Conservation (phyloP, 2,329 filamentous ascomycete genomes). For the Fusarium anguioides region DNA sequence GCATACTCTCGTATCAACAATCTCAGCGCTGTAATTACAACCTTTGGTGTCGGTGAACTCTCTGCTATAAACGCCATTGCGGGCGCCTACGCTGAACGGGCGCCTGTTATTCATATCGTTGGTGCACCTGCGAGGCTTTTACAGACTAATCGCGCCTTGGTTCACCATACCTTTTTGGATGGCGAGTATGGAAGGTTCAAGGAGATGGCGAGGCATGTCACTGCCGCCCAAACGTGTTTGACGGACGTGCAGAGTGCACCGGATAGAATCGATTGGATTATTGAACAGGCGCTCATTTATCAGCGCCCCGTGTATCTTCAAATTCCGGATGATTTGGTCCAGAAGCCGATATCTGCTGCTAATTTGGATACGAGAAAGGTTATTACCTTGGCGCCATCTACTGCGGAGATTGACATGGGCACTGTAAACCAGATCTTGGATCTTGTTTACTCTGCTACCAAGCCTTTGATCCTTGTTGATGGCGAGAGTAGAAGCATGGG, state of each 20-base stretch:
- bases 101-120: slow-evolving; percentile 12
- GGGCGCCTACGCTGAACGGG: slow-evolving; percentile 7
- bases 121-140: neutral
- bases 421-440: neutral
- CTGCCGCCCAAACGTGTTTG: slow-evolving; percentile 9
- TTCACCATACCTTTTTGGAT: slow-evolving; percentile 14
- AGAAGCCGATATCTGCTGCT: neutral
- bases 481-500: slow-evolving; percentile 9
- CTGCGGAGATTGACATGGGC: neutral
- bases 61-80: slow-evolving; percentile 20
- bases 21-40: slow-evolving; percentile 4
- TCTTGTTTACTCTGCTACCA: slow-evolving; percentile 2
- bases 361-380: neutral
- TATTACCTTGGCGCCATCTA: neutral
- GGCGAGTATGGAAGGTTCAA: slow-evolving; percentile 14
- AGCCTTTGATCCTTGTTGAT: slow-evolving; percentile 11
- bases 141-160: neutral
- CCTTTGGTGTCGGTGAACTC: slow-evolving; percentile 14
- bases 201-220: slow-evolving; percentile 17
- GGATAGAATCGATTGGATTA: slow-evolving; percentile 12
- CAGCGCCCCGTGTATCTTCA: slow-evolving; percentile 18
- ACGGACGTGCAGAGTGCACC: neutral
- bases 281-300: slow-evolving; percentile 4
- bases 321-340: slow-evolving; percentile 15
- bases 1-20: slow-evolving; percentile 8